These are phyloP conservation scores for Aspergillus sp. DNA, from an alignment of 2,329 filamentous ascomycete genomes.

Conservation along the genomic window DNA sequence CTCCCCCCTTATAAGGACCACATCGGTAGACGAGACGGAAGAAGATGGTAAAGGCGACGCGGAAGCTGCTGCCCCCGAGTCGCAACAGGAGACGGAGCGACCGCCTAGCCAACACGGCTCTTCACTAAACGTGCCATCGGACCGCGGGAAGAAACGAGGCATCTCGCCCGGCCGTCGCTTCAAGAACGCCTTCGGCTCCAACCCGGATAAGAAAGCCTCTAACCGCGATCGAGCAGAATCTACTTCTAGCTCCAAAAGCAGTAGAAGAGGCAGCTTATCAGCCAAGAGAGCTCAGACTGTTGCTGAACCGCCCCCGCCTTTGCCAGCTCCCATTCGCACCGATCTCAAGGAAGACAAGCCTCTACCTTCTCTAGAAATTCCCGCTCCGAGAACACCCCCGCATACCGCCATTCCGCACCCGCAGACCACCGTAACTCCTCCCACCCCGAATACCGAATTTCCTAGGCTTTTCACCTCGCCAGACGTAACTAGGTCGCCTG, in stretches of 20 bases:
- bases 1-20: conserved; percentile 66
- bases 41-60: conserved; percentile 30
- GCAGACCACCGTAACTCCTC: conserved; percentile 62
- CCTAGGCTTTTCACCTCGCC: conserved; percentile 34
- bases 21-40: conserved; percentile 47
- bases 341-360: conserved; percentile 31
- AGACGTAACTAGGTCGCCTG: conserved; percentile 41
- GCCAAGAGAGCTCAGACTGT: conserved; percentile 32
- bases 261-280: conserved; percentile 39
- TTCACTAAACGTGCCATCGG: conserved; percentile 36
- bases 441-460: conserved; percentile 54
- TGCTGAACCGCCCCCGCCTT: conserved; percentile 34
- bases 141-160: conserved; percentile 56
- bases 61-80: conserved; percentile 39
- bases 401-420: conserved; percentile 37
- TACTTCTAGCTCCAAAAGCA: conserved; percentile 47
- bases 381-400: conserved; percentile 36
- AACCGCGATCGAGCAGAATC: conserved; percentile 49
- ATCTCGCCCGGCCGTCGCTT: conserved; percentile 72
- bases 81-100: conserved; percentile 45
- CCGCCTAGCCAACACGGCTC: conserved; percentile 31
- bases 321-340: conserved; percentile 37
- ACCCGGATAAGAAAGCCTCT: conserved; percentile 54
- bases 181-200: conserved; percentile 66
- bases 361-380: conserved; percentile 26